Conservation (phyloP, 495 filamentous ascomycete species). For the Oleoguttula mirabilis region DNA sequence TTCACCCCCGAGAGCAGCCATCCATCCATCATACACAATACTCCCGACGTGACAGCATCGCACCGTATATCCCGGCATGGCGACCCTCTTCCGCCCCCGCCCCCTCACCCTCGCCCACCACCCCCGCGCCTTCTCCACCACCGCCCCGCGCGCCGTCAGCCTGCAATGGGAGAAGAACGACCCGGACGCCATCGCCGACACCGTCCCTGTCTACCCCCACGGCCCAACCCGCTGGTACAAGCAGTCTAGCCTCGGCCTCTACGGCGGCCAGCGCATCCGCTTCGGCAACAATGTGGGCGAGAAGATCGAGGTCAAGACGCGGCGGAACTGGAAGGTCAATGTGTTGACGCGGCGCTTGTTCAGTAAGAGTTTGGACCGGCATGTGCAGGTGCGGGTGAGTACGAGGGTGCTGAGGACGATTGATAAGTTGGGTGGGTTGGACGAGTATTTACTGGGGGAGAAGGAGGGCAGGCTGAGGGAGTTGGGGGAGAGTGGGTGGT, state of each 20-base stretch:
- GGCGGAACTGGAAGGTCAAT: conserved; percentile 79
- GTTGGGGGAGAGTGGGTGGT: conserved; percentile 78
- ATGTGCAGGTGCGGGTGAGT: conserved; percentile 62
- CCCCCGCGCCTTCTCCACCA: conserved; percentile 20
- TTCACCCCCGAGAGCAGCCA: no score
- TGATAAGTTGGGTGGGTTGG: conserved; percentile 73
- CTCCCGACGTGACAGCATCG: no score
- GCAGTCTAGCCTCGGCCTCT: conserved; percentile 72
- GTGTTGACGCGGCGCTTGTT: conserved; percentile 66
- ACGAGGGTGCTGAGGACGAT: conserved; percentile 72
- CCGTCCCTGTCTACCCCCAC: conserved; percentile 70
- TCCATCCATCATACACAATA: no score
- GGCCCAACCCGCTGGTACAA: conserved; percentile 70
- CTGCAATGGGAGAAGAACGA: conserved; percentile 19
- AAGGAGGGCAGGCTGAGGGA: conserved; percentile 65
- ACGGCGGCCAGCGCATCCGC: conserved; percentile 62
- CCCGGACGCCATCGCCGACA: conserved; percentile 15
- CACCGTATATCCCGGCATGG: conserved; percentile 16
- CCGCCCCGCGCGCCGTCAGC: conserved; percentile 3
- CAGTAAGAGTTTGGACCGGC: conserved; percentile 49
- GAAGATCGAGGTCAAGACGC: conserved; percentile 67
- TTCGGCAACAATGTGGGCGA: conserved; percentile 86
- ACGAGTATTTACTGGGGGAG: conserved; percentile 74
- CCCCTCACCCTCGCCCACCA: conserved; percentile 1
- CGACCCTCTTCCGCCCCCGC: conserved; percentile 13